Evolutionary conservation across 2,329 filamentous ascomycete genomes (phyloP).

Genomic region (Kalaharituber pfeilii): DNA sequence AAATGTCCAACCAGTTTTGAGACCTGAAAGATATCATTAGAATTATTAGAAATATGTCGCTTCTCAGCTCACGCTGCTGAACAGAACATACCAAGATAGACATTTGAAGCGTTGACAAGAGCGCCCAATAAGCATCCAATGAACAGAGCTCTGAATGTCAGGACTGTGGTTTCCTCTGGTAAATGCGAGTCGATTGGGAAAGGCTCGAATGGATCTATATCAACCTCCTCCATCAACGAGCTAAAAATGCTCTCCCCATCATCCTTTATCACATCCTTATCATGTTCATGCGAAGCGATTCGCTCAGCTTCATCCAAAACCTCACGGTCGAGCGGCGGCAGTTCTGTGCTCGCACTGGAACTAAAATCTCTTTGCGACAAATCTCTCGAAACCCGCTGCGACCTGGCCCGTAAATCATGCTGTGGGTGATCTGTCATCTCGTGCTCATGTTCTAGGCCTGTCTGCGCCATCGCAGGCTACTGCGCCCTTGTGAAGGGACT

Average conservation of each 20-base stretch:
- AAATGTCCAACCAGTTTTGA: constrained; percentile 38
- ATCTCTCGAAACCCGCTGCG: too few species aligned
- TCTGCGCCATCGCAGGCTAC: neutral
- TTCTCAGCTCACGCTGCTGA: constrained; percentile 7
- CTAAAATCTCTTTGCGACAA: neutral
- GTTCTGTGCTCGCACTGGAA: neutral
- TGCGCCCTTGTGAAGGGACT: neutral
- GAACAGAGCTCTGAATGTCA: constrained; percentile 40
- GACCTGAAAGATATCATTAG: constrained; percentile 24
- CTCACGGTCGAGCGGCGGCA: neutral
- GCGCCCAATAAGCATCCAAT: constrained; percentile 40
- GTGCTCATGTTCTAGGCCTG: neutral
- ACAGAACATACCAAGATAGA: constrained; percentile 39
- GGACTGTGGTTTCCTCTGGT: constrained; percentile 32
- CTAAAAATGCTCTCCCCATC: constrained; percentile 8
- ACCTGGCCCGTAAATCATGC: too few species aligned
- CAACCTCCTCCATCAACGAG: constrained; percentile 5
- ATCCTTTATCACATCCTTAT: constrained; percentile 9
- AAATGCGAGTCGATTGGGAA: constrained; percentile 30
- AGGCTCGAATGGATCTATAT: constrained; percentile 23
- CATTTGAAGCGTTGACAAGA: constrained; percentile 44
- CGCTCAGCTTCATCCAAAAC: neutral
- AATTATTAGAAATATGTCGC: neutral
- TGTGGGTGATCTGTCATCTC: neutral
- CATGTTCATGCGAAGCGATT: neutral